A percentile compares a stretch with the other conserved stretches of the same genome.
Evolutionary conservation across 2,329 filamentous ascomycete genomes (phyloP).

Genomic region (Talaromyces amestolkiae): DNA sequence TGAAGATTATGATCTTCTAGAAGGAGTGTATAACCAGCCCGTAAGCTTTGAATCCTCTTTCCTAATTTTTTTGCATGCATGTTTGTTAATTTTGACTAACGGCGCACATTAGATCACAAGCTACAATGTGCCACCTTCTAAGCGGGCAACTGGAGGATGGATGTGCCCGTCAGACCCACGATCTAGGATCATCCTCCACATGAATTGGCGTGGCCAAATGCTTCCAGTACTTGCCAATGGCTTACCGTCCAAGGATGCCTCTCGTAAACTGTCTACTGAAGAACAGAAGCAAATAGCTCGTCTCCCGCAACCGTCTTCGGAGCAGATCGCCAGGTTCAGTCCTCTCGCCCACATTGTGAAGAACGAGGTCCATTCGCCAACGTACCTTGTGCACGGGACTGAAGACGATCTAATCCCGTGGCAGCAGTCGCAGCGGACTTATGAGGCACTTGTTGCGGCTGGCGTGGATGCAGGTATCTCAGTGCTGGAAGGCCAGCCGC

Average conservation of each 20-base stretch:
- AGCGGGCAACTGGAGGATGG: slow-evolving; percentile 21
- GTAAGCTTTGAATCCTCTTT: not conserved
- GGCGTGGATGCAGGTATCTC: not conserved
- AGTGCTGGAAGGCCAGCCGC: not conserved
- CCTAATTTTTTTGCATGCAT: not conserved
- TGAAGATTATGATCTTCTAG: slow-evolving; percentile 1
- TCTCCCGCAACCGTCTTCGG: not conserved
- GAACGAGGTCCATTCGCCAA: slow-evolving; percentile 22
- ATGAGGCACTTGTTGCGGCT: not conserved
- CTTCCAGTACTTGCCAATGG: slow-evolving; percentile 23
- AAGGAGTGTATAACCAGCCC: slow-evolving; percentile 8
- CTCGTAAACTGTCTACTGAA: not conserved
- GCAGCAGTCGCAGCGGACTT: not conserved
- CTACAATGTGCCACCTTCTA: slow-evolving; percentile 22
- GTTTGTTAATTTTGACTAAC: not conserved
- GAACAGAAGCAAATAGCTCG: not conserved
- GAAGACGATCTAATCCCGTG: slow-evolving; percentile 25
- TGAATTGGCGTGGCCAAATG: slow-evolving; percentile 43
- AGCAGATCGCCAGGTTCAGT: slow-evolving; percentile 18
- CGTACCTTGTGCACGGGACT: slow-evolving; percentile 25
- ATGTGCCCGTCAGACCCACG: slow-evolving; percentile 34
- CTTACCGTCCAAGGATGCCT: not conserved
- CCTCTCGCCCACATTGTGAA: slow-evolving; percentile 23
- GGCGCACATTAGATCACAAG: slow-evolving; percentile 18
- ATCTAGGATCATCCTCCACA: slow-evolving; percentile 40